Evolutionary conservation across 2,329 filamentous ascomycete genomes (phyloP), one percentile per base, ranked within the genome.

Genomic region (Lecanicillium sp.): DNA sequence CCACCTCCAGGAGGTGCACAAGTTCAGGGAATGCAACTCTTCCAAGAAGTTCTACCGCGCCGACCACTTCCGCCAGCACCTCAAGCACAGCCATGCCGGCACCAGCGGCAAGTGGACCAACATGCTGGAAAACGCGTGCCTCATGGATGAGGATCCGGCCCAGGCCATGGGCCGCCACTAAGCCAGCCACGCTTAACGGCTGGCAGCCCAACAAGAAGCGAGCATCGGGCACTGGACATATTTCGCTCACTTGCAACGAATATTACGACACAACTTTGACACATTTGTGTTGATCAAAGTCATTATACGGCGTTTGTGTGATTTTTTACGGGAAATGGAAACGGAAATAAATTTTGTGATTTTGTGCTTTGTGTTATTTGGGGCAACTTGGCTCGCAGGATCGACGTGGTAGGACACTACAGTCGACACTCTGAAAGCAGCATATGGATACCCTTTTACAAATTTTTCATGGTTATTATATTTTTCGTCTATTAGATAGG

Each of bases 91-190:
- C 64, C 93, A 97, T 68, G 88, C 87, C 30, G 93, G 93, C 29
- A 91, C 89, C 1, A 96, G 90, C 66, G 93, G 93, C 26, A 97
- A 97, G 67, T 98, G 93, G 93, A 98, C 93, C 11, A 97, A 97
- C 67, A 90, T 95, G 77, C 75, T 98, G 27, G 93, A 98, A 65
- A 94, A 89, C 62, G 89, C 90, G 5, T 98, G 93, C 69, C 95
- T 97, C 88, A 83, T 90, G 65, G 90, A 85, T 47, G 77, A 95
- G 62, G 90, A 95, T 46, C 75, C 80, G 4, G 44, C 21, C 12
- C 36, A 47, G 29, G 36, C 44, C 2, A 26, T 20, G 3, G 10
- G n/a, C 12, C 36, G 44, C 20, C 26, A 35, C 23, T 47, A 29
- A 27, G 17, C n/a, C 37, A 27, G 17, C n/a, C 12, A 41, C 20